Evolutionary conservation across 2,329 filamentous ascomycete genomes (phyloP).

Genomic region (Colletotrichum viniferum): DNA sequence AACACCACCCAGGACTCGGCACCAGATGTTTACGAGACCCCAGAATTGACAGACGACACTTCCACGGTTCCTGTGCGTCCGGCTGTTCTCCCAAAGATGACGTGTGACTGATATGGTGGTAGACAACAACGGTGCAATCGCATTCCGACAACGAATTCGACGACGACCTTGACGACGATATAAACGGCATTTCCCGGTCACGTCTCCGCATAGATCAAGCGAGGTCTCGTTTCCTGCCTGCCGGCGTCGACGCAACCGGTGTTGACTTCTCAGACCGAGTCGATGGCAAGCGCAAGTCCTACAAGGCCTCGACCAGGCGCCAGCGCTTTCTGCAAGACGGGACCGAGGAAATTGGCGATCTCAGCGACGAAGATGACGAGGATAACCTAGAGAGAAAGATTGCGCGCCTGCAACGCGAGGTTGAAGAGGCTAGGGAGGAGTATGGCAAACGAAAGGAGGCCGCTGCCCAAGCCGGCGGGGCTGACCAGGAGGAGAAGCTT

Average conservation of each 20-base stretch:
- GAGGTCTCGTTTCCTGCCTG: slow-evolving; percentile 77
- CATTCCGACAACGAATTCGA: slow-evolving; percentile 67
- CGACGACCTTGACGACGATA: slow-evolving; percentile 66
- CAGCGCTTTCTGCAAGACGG: slow-evolving; percentile 67
- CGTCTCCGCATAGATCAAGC: slow-evolving; percentile 80
- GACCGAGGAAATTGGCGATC: slow-evolving; percentile 71
- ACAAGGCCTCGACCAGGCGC: slow-evolving; percentile 74
- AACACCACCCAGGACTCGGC: slow-evolving; percentile 73
- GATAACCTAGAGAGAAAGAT: slow-evolving; percentile 81
- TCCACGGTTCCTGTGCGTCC: slow-evolving; percentile 79
- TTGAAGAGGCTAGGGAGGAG: slow-evolving; percentile 73
- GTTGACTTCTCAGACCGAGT: slow-evolving; percentile 93
- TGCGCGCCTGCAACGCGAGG: slow-evolving; percentile 80
- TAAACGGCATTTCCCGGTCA: slow-evolving; percentile 74
- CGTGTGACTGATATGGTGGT: slow-evolving; percentile 26
- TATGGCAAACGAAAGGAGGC: slow-evolving; percentile 59
- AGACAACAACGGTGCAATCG: slow-evolving; percentile 61
- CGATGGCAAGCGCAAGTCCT: slow-evolving; percentile 80
- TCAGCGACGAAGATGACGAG: slow-evolving; percentile 72
- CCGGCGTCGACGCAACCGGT: slow-evolving; percentile 75
- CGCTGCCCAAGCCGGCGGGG: slow-evolving; percentile 40
- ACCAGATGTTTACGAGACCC: slow-evolving; percentile 96
- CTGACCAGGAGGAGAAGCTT: slow-evolving; percentile 59
- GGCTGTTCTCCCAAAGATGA: not conserved
- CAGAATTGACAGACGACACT: slow-evolving; percentile 87